Evolutionary conservation across 2,329 filamentous ascomycete species (phyloP), one percentile per base, ranked within the genome.

Genomic region (Neofusicoccum kwambonambiense): DNA sequence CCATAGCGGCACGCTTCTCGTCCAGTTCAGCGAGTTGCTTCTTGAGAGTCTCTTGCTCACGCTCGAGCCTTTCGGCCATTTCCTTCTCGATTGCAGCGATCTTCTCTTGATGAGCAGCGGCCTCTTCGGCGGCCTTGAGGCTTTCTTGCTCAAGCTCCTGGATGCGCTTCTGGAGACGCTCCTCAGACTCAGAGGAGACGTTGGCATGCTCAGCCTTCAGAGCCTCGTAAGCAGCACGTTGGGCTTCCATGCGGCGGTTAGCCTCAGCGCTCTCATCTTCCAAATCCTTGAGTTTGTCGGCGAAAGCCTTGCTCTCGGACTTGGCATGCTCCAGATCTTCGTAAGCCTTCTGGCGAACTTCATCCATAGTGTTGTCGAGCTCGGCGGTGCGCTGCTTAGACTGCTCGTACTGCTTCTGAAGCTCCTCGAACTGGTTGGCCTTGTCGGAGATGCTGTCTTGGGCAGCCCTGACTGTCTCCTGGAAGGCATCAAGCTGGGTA

Each of bases 301-400:
- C 41, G 52, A 64, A 58, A n/a, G 42, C 51, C 42, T 57, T 64
- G 34, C 45, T 57, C 19, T 64, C 62, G 15, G 62, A 41, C 52
- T 64, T 64, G 51, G 45, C 51, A 17, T 41, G 52, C 52, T 64
- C 62, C 42, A 64, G 27, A 34, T 64, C 62, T n/a, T 56, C 42
- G 42, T 50, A 34, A 12, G 51, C 51, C 50, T 58, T 56, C 27
- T 57, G 51, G n/a, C 45, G 34, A 9, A 57, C 52, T 13, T 64
- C 62, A 4, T 64, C 62, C 51, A 64, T 45, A 34, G 41, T 50
- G 44, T 37, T 49, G 34, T 54, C 42, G 17, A 57, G 41, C 11
- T 58, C 62, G 4, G 35, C 62, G 8, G 62, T 50, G 39, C 44
- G 45, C 41, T 47, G 34, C 44, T 64, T 50, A 4, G 61, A 64